Percentiles rank a stretch among this genome's conserved stretches.
phyloP scores from a whole-genome alignment of 2,329 filamentous ascomycete species.

The Alternaria solani region DNA sequence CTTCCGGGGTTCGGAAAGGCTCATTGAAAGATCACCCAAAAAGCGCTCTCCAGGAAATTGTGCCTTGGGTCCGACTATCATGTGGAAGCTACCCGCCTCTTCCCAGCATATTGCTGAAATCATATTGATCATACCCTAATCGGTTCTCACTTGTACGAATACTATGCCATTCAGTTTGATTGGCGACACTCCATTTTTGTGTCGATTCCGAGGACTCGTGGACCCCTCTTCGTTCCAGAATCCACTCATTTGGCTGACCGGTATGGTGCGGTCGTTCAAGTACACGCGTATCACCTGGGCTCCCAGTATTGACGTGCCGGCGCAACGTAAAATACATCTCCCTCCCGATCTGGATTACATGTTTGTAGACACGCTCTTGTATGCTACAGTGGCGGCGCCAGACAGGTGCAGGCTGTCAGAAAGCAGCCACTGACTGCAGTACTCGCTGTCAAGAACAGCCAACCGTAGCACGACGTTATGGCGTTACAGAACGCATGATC shows the following conservation, averaged over 20 bases:
- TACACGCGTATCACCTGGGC: slow-evolving; percentile 18
- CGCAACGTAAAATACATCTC: slow-evolving; percentile 10
- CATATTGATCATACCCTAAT: not conserved
- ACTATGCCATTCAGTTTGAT: not conserved
- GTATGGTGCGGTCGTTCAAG: not conserved
- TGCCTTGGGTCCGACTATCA: not conserved
- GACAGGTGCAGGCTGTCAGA: slow-evolving; percentile 9
- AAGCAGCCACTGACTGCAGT: slow-evolving; percentile 12
- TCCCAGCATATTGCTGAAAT: not conserved
- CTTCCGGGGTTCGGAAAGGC: not conserved
- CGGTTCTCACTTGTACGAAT: not conserved
- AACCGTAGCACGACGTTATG: not conserved
- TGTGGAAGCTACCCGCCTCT: not conserved
- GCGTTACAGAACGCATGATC: not conserved
- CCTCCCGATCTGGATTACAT: slow-evolving; percentile 5
- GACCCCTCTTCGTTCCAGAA: not conserved
- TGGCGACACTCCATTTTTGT: not conserved
- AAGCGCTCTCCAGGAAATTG: not conserved
- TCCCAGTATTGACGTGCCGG: slow-evolving; percentile 27
- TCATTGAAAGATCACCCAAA: not conserved
- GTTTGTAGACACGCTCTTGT: slow-evolving; percentile 7
- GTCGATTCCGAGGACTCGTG: not conserved
- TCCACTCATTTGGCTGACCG: not conserved
- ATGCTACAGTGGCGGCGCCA: not conserved
- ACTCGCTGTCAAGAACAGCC: slow-evolving; percentile 10